Conservation (phyloP, 176 grass and related monocot genomes). For the Bolboschoenus planiculmis region DNA sequence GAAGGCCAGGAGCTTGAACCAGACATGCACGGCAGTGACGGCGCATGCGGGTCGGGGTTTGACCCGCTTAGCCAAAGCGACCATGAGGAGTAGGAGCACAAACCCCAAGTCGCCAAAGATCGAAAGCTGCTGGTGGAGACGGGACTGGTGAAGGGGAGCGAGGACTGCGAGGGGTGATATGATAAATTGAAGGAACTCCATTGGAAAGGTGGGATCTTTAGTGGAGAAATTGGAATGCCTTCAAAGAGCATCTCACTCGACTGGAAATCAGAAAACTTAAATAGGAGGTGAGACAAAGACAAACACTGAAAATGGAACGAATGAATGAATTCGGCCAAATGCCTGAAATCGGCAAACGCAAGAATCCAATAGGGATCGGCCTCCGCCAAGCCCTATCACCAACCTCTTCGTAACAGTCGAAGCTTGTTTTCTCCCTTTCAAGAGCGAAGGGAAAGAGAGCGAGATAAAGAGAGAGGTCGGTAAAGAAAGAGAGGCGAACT, state of each 20-base stretch:
- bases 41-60: not conserved
- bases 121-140: slow-evolving; percentile 5
- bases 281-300: not conserved
- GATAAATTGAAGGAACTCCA: not conserved
- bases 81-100: slow-evolving; percentile 1
- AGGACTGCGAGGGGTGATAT: not conserved
- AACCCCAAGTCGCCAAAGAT: slow-evolving; percentile 13
- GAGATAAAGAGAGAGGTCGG: not conserved
- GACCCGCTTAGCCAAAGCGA: slow-evolving; percentile 6
- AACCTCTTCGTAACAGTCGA: slow-evolving; percentile 4
- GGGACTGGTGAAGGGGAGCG: not conserved
- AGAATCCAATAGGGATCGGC: slow-evolving; percentile 4
- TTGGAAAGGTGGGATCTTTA: slow-evolving; percentile 14
- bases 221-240: slow-evolving; percentile 7
- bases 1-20: slow-evolving; percentile 29
- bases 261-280: slow-evolving; percentile 17
- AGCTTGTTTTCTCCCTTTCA: not conserved
- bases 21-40: not conserved
- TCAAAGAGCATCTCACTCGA: slow-evolving; percentile 20
- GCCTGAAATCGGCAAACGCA: not conserved
- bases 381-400: not conserved
- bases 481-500: slow-evolving; percentile 1
- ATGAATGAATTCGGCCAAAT: not conserved
- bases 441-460: not conserved
- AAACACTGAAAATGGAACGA: not conserved